Evolutionary conservation across 306 rosid genomes (phyloP).

Genomic region (Malus fusca): DNA sequence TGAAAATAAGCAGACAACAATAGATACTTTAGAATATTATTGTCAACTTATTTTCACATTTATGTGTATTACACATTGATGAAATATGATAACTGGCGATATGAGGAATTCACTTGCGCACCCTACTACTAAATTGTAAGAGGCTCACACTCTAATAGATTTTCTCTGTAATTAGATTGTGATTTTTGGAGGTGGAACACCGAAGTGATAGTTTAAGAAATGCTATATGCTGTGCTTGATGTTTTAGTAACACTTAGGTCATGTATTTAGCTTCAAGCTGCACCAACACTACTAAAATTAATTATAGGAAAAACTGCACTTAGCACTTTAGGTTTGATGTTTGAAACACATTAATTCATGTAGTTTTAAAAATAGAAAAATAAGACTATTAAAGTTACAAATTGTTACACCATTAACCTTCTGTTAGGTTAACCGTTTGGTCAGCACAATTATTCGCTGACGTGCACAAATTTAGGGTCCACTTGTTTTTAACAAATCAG

Average conservation of each 20-base stretch:
- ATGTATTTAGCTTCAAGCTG: background rate
- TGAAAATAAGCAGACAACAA: background rate
- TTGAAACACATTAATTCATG: background rate
- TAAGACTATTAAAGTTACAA: background rate
- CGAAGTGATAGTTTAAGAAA: background rate
- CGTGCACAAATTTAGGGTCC: too few relatives aligned
- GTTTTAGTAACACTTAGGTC: background rate
- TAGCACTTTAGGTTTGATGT: background rate
- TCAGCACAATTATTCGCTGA: too few relatives aligned
- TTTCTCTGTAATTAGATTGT: background rate
- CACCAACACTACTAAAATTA: background rate
- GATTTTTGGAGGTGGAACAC: background rate
- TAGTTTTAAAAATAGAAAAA: background rate
- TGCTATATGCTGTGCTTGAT: background rate
- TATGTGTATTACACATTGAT: background rate
- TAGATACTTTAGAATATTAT: too few relatives aligned
- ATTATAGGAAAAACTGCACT: too few relatives aligned
- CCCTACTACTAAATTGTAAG: background rate
- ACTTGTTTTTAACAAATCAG: background rate
- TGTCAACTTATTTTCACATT: too few relatives aligned
- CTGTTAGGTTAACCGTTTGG: background rate
- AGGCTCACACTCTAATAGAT: background rate
- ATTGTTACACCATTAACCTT: background rate
- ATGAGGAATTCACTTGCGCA: background rate
- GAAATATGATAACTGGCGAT: background rate